Evolutionary conservation across 2,329 filamentous ascomycete species (phyloP).

Genomic region (Macrophomina pseudophaseolina): DNA sequence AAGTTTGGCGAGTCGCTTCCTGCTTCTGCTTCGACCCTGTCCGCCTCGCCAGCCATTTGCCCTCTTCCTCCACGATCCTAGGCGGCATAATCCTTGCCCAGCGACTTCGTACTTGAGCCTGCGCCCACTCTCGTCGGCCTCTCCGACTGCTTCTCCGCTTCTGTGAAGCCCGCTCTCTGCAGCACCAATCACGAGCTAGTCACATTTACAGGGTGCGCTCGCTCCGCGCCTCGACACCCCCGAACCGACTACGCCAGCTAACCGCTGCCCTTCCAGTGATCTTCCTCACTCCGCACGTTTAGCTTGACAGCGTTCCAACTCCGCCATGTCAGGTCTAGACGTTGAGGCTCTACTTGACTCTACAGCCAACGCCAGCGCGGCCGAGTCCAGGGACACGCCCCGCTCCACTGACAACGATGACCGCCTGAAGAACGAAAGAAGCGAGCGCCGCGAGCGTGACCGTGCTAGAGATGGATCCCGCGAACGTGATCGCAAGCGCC

Average conservation of each 20-base stretch:
- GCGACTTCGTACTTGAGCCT: background rate
- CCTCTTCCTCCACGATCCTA: conserved; percentile 7
- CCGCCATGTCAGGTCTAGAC: conserved; percentile 71
- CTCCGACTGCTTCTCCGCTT: background rate
- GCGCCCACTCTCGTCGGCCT: background rate
- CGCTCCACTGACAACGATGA: conserved; percentile 59
- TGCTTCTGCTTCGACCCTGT: background rate
- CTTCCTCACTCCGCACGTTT: conserved; percentile 24
- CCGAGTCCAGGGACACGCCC: conserved; percentile 40
- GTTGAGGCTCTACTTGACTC: conserved; percentile 92
- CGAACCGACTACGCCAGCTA: conserved; percentile 20
- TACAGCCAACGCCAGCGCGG: conserved; percentile 65
- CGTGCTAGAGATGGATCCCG: conserved; percentile 32
- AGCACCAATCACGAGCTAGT: conserved; percentile 20
- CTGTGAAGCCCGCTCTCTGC: background rate
- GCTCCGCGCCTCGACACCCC: conserved; percentile 9
- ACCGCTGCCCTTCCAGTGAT: conserved; percentile 26
- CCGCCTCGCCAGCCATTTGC: conserved; percentile 2
- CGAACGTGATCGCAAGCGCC: conserved; percentile 37
- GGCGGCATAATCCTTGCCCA: conserved; percentile 8
- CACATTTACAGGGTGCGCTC: conserved; percentile 26
- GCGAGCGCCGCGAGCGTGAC: conserved; percentile 42
- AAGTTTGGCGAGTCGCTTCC: conserved; percentile 4
- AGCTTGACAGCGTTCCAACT: conserved; percentile 28
- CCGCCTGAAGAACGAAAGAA: conserved; percentile 38